Evolutionary conservation across 768 basidiomycete genomes (phyloP).

Genomic region (Rhodotorula diobovata): DNA sequence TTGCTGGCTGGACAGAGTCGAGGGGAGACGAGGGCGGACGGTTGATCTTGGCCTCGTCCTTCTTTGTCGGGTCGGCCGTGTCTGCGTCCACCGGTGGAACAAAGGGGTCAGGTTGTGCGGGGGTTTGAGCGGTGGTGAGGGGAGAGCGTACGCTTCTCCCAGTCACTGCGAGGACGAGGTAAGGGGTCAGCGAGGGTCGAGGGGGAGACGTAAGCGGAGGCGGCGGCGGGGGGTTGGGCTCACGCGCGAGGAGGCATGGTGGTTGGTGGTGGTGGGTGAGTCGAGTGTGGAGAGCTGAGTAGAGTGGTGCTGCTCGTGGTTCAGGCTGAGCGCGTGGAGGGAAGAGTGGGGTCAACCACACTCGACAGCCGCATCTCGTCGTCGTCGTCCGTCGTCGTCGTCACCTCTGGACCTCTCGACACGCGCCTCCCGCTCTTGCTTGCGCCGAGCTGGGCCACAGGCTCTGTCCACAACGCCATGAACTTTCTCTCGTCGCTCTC

Average conservation of each 20-base stretch:
- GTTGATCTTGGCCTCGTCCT: constrained; percentile 86
- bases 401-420: too few species aligned
- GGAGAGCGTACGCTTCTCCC: constrained; percentile 82
- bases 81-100: constrained; percentile 51
- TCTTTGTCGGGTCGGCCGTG: constrained; percentile 78
- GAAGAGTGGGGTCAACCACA: too few species aligned
- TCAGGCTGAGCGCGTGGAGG: neutral
- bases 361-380: too few species aligned
- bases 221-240: constrained; percentile 45
- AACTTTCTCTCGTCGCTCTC: constrained; percentile 33
- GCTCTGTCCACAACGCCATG: constrained; percentile 4
- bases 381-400: neutral
- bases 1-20: too few species aligned
- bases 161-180: constrained; percentile 60
- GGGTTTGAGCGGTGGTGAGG: neutral
- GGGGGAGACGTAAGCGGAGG: constrained; percentile 12
- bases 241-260: constrained; percentile 91
- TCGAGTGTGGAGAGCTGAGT: neutral
- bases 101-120: neutral
- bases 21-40: neutral
- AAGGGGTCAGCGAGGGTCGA: neutral
- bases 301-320: neutral
- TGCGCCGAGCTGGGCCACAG: neutral
- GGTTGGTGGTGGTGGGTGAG: too few species aligned
- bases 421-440: too few species aligned